These are phyloP conservation scores for Metschnikowia picachoensis DNA, from an alignment of 805 yeast species.

Conservation along the genomic window DNA sequence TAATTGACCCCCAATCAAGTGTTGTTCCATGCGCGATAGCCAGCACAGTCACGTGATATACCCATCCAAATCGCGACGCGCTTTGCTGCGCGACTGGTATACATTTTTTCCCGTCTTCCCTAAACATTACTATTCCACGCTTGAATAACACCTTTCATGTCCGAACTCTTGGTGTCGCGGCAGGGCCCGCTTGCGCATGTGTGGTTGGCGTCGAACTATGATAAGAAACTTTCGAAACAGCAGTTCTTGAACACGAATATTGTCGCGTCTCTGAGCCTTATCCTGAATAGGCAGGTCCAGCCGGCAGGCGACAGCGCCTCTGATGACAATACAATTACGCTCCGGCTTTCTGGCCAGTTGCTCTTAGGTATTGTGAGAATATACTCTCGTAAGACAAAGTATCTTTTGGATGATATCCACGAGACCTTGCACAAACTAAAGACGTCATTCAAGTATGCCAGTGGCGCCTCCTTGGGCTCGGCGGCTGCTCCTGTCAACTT, in stretches of 20 bases:
- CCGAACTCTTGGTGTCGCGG: constrained; percentile 41
- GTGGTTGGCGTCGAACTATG: constrained; percentile 91
- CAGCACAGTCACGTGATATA: constrained; percentile 7
- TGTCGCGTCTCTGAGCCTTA: constrained; percentile 41
- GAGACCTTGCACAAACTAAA: constrained; percentile 71
- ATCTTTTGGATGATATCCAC: constrained; percentile 75
- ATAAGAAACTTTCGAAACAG: constrained; percentile 66
- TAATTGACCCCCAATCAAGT: not conserved
- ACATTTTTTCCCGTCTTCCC: not conserved
- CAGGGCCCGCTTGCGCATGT: constrained; percentile 86
- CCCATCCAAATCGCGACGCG: not conserved
- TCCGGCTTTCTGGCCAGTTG: constrained; percentile 81
- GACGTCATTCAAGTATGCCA: constrained; percentile 52
- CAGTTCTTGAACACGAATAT: constrained; percentile 73
- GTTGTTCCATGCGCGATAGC: not conserved
- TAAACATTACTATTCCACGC: not conserved
- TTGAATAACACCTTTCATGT: constrained; percentile 1
- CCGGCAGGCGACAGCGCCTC: constrained; percentile 9
- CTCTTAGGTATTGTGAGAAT: constrained; percentile 84
- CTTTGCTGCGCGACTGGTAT: not conserved
- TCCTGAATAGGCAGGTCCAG: constrained; percentile 59
- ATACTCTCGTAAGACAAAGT: constrained; percentile 80
- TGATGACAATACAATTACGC: constrained; percentile 52
- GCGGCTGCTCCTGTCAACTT: constrained; percentile 42
- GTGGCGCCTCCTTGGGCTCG: constrained; percentile 25